phyloP scores from a whole-genome alignment of 108 stramenopile species.

The Craspedostauros australis region DNA sequence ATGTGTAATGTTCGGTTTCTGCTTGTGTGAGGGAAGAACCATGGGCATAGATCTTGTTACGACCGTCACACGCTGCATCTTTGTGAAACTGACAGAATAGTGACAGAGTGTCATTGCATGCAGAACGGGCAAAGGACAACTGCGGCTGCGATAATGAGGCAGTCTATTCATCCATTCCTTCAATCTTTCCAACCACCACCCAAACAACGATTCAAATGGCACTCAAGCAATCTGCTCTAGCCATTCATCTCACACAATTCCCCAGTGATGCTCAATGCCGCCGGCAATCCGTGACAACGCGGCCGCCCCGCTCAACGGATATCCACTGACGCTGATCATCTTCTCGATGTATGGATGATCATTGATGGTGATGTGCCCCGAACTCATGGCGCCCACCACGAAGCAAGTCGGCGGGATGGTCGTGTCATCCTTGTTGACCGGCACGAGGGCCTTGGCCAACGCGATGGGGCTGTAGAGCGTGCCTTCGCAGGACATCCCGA shows the following conservation, averaged over 20 bases:
- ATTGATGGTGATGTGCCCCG: conserved; percentile 86
- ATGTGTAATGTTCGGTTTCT: no score
- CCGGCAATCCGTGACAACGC: conserved; percentile 88
- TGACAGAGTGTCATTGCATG: no score
- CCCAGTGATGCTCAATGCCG: conserved; percentile 94
- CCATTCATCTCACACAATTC: conserved; percentile 81
- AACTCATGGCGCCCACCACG: conserved; percentile 95
- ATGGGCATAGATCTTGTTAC: no score
- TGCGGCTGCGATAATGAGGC: no score
- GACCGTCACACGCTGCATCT: no score
- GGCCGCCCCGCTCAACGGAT: conserved; percentile 91
- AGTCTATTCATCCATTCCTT: no score
- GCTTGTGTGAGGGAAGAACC: no score
- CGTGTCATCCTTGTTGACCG: conserved; percentile 10
- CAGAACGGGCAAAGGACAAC: no score
- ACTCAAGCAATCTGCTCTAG: no score
- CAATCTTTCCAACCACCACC: no score
- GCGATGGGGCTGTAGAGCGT: conserved; percentile 78
- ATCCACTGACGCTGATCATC: conserved; percentile 90
- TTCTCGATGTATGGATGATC: conserved; percentile 96
- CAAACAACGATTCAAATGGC: no score
- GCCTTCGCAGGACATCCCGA: conserved; percentile 82
- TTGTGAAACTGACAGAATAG: no score
- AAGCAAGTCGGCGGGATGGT: conserved; percentile 78
- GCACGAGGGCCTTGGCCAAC: conserved; percentile 74